Conservation (phyloP, 345 rosid species). For the Pistacia integerrima region DNA sequence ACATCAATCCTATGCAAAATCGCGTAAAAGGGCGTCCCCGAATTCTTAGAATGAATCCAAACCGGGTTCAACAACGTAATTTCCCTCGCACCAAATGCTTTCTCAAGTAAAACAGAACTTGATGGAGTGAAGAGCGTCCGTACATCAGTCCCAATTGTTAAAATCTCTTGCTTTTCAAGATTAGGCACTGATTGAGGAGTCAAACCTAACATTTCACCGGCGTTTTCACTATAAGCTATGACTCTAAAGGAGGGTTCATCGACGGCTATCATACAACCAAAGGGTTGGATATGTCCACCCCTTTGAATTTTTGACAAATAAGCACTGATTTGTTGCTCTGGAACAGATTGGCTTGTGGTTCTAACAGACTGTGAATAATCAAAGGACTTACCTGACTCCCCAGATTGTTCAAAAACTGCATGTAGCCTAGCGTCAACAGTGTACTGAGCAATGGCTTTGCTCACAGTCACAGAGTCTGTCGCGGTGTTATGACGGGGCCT, state of each 20-base stretch:
- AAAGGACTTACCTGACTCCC: slow-evolving; percentile 84
- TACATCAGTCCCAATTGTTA: slow-evolving; percentile 71
- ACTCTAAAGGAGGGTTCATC: slow-evolving; percentile 70
- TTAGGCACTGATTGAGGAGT: slow-evolving; percentile 82
- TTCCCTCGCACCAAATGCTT: slow-evolving; percentile 85
- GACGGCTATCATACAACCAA: slow-evolving; percentile 87
- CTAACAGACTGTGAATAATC: slow-evolving; percentile 77
- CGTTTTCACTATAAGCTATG: slow-evolving; percentile 83
- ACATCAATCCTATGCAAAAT: slow-evolving; percentile 93
- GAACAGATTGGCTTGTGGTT: slow-evolving; percentile 61
- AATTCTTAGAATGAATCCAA: slow-evolving; percentile 85
- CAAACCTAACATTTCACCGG: slow-evolving; percentile 87
- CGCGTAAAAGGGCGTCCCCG: slow-evolving; percentile 87
- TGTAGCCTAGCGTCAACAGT: slow-evolving; percentile 91
- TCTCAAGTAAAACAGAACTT: slow-evolving; percentile 63
- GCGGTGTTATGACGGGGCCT: slow-evolving; percentile 21
- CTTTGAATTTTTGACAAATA: slow-evolving; percentile 88
- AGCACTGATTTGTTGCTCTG: slow-evolving; percentile 83
- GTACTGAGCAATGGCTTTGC: slow-evolving; percentile 94
- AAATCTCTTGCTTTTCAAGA: slow-evolving; percentile 64
- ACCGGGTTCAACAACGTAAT: slow-evolving; percentile 86
- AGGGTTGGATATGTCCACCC: slow-evolving; percentile 89
- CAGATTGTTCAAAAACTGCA: slow-evolving; percentile 89
- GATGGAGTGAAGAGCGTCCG: slow-evolving; percentile 66
- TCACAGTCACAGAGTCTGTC: slow-evolving; percentile 48